phyloP scores from a whole-genome alignment of 768 basidiomycete genomes.

The Zangia roseola region DNA sequence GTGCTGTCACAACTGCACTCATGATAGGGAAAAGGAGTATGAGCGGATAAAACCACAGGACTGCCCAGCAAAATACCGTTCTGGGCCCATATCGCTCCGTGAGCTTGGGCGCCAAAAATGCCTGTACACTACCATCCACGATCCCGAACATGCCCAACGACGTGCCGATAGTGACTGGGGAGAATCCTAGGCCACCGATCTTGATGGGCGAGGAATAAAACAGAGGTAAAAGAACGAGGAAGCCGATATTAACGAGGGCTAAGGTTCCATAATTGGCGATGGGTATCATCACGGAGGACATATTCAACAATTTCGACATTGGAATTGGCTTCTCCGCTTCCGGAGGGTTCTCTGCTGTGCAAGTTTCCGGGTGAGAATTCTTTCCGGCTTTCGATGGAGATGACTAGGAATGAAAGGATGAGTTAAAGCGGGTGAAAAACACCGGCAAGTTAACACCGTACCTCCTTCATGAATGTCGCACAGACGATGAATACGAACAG shows the following conservation, averaged over 20 bases:
- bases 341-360: background rate
- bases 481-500: constrained; percentile 17
- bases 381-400: constrained; percentile 16
- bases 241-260: constrained; percentile 40
- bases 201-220: constrained; percentile 44
- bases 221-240: constrained; percentile 42
- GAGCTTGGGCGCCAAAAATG: constrained; percentile 38
- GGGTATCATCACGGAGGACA: constrained; percentile 37
- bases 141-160: constrained; percentile 38
- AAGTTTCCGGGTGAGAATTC: background rate
- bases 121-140: constrained; percentile 40
- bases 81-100: constrained; percentile 40
- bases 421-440: background rate
- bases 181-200: constrained; percentile 43
- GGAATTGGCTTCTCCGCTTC: constrained; percentile 11
- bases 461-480: constrained; percentile 31
- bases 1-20: constrained; percentile 35
- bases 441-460: constrained; percentile 9
- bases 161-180: constrained; percentile 41
- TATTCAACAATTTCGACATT: constrained; percentile 34
- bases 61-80: constrained; percentile 35
- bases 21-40: constrained; percentile 43
- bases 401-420: constrained; percentile 16
- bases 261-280: constrained; percentile 42
- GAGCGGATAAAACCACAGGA: constrained; percentile 37